Percentiles rank a stretch among this genome's conserved stretches.
Evolutionary conservation across 1,139 yeast species (phyloP).

Genomic region (Diutina rugosa): DNA sequence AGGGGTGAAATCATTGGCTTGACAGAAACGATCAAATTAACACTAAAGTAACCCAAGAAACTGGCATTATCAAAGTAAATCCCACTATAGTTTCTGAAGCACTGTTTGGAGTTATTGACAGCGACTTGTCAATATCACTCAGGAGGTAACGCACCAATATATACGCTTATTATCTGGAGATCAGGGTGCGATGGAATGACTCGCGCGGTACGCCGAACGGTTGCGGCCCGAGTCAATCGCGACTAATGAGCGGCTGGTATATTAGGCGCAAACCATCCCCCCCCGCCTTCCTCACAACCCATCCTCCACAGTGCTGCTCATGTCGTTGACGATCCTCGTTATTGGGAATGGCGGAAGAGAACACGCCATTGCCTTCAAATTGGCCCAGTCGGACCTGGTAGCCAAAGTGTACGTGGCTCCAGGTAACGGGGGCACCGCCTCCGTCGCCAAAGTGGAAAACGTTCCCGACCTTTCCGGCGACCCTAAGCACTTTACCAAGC

Average conservation of each 20-base stretch:
- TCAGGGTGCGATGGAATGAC: neutral
- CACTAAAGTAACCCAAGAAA: too few relatives aligned
- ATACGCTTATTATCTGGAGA: neutral
- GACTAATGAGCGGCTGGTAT: neutral
- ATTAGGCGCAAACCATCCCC: neutral
- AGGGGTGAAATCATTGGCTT: too few relatives aligned
- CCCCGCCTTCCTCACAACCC: neutral
- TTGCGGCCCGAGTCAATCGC: neutral
- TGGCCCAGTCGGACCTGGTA: constrained; percentile 67
- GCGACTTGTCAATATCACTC: too few relatives aligned
- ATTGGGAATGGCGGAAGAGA: constrained; percentile 99
- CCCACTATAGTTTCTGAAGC: too few relatives aligned
- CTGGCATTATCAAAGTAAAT: too few relatives aligned
- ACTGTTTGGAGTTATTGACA: too few relatives aligned
- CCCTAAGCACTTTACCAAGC: constrained; percentile 35
- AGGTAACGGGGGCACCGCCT: constrained; percentile 86
- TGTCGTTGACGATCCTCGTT: constrained; percentile 53
- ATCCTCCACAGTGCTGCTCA: constrained; percentile 1
- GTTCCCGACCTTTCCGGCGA: constrained; percentile 54
- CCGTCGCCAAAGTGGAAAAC: constrained; percentile 43
- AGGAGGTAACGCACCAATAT: neutral
- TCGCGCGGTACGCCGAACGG: neutral
- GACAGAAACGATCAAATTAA: too few relatives aligned
- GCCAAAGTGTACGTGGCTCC: constrained; percentile 80
- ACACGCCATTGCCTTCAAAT: constrained; percentile 91